Evolutionary conservation across 805 yeast genomes (phyloP).

Genomic region (Hanseniaspora occidentalis): DNA sequence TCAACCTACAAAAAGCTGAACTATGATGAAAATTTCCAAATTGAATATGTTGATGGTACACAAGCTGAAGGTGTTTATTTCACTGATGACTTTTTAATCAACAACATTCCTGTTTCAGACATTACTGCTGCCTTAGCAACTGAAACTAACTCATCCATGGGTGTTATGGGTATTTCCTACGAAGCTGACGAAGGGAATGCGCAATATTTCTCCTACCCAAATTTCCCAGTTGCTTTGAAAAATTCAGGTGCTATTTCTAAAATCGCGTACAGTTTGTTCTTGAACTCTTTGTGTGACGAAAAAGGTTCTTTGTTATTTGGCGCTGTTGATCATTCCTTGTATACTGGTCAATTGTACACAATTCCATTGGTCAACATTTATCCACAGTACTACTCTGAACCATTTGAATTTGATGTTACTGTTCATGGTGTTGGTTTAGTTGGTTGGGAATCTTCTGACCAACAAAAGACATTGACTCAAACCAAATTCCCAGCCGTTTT

Average conservation of each 20-base stretch:
- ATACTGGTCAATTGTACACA: conserved; percentile 33
- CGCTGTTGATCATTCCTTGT: conserved; percentile 45
- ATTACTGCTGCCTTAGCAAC: conserved; percentile 55
- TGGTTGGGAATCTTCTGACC: conserved; percentile 9
- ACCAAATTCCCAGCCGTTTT: conserved; percentile 29
- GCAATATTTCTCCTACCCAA: conserved; percentile 32
- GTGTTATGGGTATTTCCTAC: conserved; percentile 54
- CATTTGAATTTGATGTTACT: conserved; percentile 39
- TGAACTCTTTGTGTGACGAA: conserved; percentile 22
- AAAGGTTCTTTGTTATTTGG: conserved; percentile 50
- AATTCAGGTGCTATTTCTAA: conserved; percentile 37
- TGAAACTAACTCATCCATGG: conserved; percentile 40
- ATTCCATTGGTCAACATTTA: conserved; percentile 37
- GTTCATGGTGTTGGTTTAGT: conserved; percentile 28
- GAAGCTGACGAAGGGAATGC: conserved; percentile 38
- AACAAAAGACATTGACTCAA: conserved; percentile 9
- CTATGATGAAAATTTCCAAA: conserved; percentile 17
- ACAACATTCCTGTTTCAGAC: conserved; percentile 31
- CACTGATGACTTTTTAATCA: conserved; percentile 39
- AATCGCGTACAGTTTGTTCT: conserved; percentile 44
- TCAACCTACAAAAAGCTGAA: conserved; percentile 11
- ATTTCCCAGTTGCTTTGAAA: conserved; percentile 48
- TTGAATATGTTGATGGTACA: conserved; percentile 33
- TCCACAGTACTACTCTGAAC: conserved; percentile 17
- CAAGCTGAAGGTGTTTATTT: conserved; percentile 44